Evolutionary conservation across 495 filamentous ascomycete species (phyloP).

Genomic region (Massariosphaeria phaeospora): DNA sequence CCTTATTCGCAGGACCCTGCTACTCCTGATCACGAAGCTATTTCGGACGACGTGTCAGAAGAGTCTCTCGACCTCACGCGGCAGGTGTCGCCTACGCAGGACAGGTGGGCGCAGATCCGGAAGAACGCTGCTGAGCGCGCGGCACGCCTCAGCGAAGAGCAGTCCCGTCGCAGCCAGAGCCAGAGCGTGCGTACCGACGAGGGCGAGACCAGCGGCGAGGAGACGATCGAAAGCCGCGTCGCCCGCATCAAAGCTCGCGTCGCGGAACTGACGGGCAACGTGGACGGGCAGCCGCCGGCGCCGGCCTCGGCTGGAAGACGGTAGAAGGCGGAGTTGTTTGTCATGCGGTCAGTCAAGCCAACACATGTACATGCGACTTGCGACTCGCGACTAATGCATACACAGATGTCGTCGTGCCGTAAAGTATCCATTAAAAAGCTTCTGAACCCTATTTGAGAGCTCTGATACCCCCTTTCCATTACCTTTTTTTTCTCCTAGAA

Average conservation of each 20-base stretch:
- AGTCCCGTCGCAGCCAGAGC: slow-evolving; percentile 48
- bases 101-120: slow-evolving; percentile 81
- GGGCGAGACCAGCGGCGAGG: slow-evolving; percentile 87
- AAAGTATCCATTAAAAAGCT: background rate
- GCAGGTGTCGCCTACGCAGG: slow-evolving; percentile 19
- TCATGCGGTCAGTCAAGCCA: too few relatives aligned
- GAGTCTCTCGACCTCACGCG: slow-evolving; percentile 22
- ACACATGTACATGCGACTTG: too few relatives aligned
- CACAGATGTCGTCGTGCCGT: too few relatives aligned
- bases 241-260: slow-evolving; percentile 97
- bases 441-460: slow-evolving; percentile 11
- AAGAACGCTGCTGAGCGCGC: slow-evolving; percentile 86
- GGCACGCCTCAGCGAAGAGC: slow-evolving; percentile 55
- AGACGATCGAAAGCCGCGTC: slow-evolving; percentile 94
- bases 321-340: too few relatives aligned
- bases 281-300: slow-evolving; percentile 46
- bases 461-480: slow-evolving; percentile 23
- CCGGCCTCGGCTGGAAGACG: background rate
- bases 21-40: slow-evolving; percentile 9
- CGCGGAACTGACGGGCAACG: slow-evolving; percentile 83
- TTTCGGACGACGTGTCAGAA: slow-evolving; percentile 29
- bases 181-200: slow-evolving; percentile 61
- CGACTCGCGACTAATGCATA: too few relatives aligned
- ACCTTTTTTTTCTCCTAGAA: background rate
- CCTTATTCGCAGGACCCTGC: background rate